Conservation (phyloP, 208 protist genomes). For the Trypanosoma avium region DNA sequence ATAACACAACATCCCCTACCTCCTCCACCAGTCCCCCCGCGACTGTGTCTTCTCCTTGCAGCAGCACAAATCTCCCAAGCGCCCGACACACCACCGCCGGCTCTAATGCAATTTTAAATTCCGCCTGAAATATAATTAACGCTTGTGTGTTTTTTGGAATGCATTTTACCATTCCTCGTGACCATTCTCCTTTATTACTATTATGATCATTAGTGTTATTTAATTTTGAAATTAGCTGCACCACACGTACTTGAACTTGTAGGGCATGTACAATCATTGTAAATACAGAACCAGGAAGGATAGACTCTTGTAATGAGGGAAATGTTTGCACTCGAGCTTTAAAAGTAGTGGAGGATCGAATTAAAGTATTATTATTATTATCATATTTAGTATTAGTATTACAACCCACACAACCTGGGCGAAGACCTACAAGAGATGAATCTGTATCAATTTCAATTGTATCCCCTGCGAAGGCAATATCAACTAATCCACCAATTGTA, state of each 20-base stretch:
- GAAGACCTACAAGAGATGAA: slow-evolving; percentile 51
- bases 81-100: slow-evolving; percentile 69
- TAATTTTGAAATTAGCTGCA: slow-evolving; percentile 69
- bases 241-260: slow-evolving; percentile 65
- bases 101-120: slow-evolving; percentile 59
- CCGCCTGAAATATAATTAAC: slow-evolving; percentile 59
- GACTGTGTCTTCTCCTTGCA: slow-evolving; percentile 79
- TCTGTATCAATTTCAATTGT: slow-evolving; percentile 62
- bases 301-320: slow-evolving; percentile 48
- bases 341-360: slow-evolving; percentile 56
- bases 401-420: slow-evolving; percentile 72
- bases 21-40: slow-evolving; percentile 70
- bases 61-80: slow-evolving; percentile 80
- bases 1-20: slow-evolving; percentile 53
- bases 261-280: slow-evolving; percentile 75
- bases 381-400: no score
- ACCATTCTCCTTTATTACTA: slow-evolving; percentile 70
- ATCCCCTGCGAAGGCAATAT: slow-evolving; percentile 77
- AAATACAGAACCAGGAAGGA: slow-evolving; percentile 71
- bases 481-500: slow-evolving; percentile 48
- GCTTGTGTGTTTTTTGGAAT: slow-evolving; percentile 68
- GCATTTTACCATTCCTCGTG: slow-evolving; percentile 86
- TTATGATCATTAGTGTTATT: no score
- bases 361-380: slow-evolving; percentile 20
- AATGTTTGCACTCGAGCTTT: slow-evolving; percentile 85